These are phyloP conservation scores for Talaromyces amestolkiae DNA, from an alignment of 2,329 filamentous ascomycete genomes.

Conservation along the genomic window DNA sequence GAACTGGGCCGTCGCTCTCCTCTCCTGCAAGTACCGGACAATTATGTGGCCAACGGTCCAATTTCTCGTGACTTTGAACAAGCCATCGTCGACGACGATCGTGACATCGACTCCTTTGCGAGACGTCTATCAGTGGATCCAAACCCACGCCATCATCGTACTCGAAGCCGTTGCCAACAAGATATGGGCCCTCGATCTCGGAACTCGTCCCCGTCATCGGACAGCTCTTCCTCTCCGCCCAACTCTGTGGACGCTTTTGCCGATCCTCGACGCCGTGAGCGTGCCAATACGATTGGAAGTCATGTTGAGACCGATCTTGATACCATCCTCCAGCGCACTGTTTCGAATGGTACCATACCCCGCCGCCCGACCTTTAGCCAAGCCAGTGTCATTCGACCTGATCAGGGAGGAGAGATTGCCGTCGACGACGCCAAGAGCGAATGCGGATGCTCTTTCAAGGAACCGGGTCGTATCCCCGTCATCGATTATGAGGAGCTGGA, in stretches of 20 bases:
- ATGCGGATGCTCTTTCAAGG: constrained; percentile 77
- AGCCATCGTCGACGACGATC: constrained; percentile 74
- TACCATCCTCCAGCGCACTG: constrained; percentile 64
- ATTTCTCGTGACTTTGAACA: constrained; percentile 80
- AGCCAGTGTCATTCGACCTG: constrained; percentile 55
- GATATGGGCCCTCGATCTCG: constrained; percentile 44
- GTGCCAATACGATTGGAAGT: constrained; percentile 66
- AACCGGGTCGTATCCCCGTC: constrained; percentile 75
- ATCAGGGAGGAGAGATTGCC: constrained; percentile 36
- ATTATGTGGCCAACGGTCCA: constrained; percentile 43
- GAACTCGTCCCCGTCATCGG: constrained; percentile 50
- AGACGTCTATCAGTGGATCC: constrained; percentile 45
- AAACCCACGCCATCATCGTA: constrained; percentile 35
- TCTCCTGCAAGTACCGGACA: constrained; percentile 49
- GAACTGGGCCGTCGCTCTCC: constrained; percentile 48
- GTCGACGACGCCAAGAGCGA: constrained; percentile 59
- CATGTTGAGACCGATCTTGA: constrained; percentile 54
- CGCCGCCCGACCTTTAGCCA: constrained; percentile 60
- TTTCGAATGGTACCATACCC: constrained; percentile 66
- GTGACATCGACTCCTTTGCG: constrained; percentile 35
- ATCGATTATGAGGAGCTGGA: constrained; percentile 92
- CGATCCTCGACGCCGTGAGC: constrained; percentile 79
- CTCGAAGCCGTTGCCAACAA: constrained; percentile 37
- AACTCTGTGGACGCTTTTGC: constrained; percentile 98
- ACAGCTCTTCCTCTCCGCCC: constrained; percentile 77